phyloP scores from a whole-genome alignment of 495 filamentous ascomycete species.

The Penicillium mononematosum region DNA sequence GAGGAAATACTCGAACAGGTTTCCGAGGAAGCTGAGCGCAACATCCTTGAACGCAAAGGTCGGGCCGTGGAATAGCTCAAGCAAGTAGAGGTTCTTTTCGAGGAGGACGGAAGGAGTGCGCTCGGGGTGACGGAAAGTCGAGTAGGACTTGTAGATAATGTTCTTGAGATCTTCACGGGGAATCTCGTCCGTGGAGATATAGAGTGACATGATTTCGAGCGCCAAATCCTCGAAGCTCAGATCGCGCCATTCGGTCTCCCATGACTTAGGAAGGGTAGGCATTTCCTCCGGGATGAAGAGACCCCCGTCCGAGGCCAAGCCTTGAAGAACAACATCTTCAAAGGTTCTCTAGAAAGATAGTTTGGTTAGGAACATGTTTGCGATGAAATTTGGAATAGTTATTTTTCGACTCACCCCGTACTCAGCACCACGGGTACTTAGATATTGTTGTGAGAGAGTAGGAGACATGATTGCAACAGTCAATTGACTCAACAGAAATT shows the following conservation, averaged over 20 bases:
- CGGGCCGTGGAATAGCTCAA: conserved; percentile 97
- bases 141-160: conserved; percentile 78
- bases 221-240: conserved; percentile 73
- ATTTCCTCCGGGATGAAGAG: conserved; percentile 88
- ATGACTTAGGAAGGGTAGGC: conserved; percentile 40
- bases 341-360: conserved; percentile 54
- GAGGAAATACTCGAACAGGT: conserved; percentile 95
- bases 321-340: conserved; percentile 87
- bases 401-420: conserved; percentile 59
- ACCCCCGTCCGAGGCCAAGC: conserved; percentile 82
- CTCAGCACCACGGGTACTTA: conserved; percentile 77
- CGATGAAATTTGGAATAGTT: not conserved
- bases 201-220: conserved; percentile 69
- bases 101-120: conserved; percentile 68
- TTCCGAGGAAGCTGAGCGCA: conserved; percentile 86
- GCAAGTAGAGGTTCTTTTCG: conserved; percentile 70
- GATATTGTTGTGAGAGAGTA: conserved; percentile 65
- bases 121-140: conserved; percentile 67
- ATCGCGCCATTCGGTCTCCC: conserved; percentile 62
- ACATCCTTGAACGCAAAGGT: conserved; percentile 91
- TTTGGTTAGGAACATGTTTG: not conserved
- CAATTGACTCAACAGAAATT: conserved; percentile 1
- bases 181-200: conserved; percentile 80
- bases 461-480: conserved; percentile 15
- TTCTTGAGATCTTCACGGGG: conserved; percentile 71